Evolutionary conservation across 2,329 filamentous ascomycete species (phyloP), one percentile per base, ranked within the genome.

Genomic region (Sclerotinia borealis): DNA sequence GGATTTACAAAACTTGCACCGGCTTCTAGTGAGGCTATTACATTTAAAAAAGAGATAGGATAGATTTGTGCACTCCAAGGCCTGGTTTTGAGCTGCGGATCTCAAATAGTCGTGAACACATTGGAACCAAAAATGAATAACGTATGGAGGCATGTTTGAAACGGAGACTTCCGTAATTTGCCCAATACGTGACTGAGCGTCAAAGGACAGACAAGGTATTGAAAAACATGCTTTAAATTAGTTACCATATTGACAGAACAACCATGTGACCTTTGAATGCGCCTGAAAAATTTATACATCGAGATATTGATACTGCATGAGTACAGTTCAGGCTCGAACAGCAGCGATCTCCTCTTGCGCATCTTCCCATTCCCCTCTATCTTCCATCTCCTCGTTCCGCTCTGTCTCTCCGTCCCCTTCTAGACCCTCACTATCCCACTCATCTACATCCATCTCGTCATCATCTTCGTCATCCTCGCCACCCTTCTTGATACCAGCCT

Each of bases 401-500:
- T 72, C 70, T 68, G 71, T 68, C 54, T 75, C 73, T 3, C 64
- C 72, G 66, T 76, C 74, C 0, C 72, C 74, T 54, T 71, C 71
- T 11, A 75, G 51, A 17, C 71, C 74, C 58, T 76, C 74, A 58
- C 68, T 72, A 59, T 76, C 74, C 74, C 74, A 76, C 50, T 77
- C 77, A 55, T 77, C 79, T 41, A 79, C 77, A 67, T 79, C 78
- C 64, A 78, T 79, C 49, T 79, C 79, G 60, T 79, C 79, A 15
- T 77, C 76, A 47, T 81, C 81, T 45, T 81, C 80, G 51, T 82
- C 80, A 66, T 81, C 80, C 45, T 80, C 79, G 19, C 81, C 80
- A 31, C 76, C 77, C 48, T 78, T 79, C 17, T 79, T 78, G n/a
- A 72, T 76, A 8, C 76, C 76, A 3, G 76, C 77, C 43, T 78